A percentile compares a stretch with the other conserved stretches of the same genome.
Evolutionary conservation across 1,139 yeast genomes (phyloP).

Genomic region (Waltiozyma sp.): DNA sequence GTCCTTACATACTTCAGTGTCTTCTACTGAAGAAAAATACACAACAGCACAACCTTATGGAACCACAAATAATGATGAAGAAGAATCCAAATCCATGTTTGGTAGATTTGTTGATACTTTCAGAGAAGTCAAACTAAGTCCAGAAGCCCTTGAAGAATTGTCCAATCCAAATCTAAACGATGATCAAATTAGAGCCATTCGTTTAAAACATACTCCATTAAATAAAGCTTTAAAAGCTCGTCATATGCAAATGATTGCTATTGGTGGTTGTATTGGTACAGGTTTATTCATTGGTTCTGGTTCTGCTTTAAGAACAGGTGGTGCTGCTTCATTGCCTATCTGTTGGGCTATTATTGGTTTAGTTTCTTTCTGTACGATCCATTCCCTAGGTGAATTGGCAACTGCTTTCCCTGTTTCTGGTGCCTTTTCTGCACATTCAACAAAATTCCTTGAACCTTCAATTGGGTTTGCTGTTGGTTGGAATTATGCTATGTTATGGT

Average conservation of each 20-base stretch:
- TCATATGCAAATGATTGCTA: slow-evolving; percentile 70
- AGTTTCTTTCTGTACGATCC: slow-evolving; percentile 57
- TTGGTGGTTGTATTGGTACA: slow-evolving; percentile 80
- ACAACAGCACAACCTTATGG: neutral
- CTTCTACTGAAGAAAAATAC: neutral
- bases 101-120: slow-evolving; percentile 33
- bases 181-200: slow-evolving; percentile 10
- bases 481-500: slow-evolving; percentile 66
- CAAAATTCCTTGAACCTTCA: slow-evolving; percentile 57
- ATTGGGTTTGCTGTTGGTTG: slow-evolving; percentile 72
- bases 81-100: neutral
- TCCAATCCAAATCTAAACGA: slow-evolving; percentile 32
- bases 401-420: slow-evolving; percentile 63
- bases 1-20: neutral
- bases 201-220: slow-evolving; percentile 25
- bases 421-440: slow-evolving; percentile 58
- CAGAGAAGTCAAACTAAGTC: slow-evolving; percentile 21
- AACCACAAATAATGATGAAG: neutral
- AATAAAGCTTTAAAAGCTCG: slow-evolving; percentile 54
- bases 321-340: slow-evolving; percentile 57
- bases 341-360: slow-evolving; percentile 43
- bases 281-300: slow-evolving; percentile 57
- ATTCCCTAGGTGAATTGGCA: slow-evolving; percentile 59
- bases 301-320: slow-evolving; percentile 49
- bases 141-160: slow-evolving; percentile 40